A percentile compares a stretch with the other conserved stretches of the same genome.
These are phyloP conservation scores for Neurospora sp. DNA, from an alignment of 495 filamentous ascomycete species.

Conservation along the genomic window DNA sequence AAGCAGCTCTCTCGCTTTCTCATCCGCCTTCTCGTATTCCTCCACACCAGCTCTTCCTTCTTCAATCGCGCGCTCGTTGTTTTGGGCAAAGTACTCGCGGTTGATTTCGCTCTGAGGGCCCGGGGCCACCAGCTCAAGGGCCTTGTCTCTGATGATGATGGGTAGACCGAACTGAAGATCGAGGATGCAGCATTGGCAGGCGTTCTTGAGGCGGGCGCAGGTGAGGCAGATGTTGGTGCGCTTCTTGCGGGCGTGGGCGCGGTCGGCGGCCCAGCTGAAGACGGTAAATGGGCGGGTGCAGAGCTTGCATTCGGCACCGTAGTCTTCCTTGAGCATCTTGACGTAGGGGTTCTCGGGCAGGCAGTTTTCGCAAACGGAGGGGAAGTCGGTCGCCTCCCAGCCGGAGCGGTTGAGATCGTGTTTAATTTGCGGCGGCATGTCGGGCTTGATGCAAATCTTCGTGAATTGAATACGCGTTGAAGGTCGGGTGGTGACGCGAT, in stretches of 20 bases:
- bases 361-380: constrained; percentile 60
- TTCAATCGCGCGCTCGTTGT: constrained; percentile 89
- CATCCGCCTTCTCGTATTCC: constrained; percentile 93
- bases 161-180: constrained; percentile 92
- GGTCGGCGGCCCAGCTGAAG: constrained; percentile 86
- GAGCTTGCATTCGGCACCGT: constrained; percentile 71
- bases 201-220: constrained; percentile 89
- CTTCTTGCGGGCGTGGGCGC: constrained; percentile 75
- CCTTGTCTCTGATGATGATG: constrained; percentile 90
- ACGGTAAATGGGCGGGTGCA: constrained; percentile 95
- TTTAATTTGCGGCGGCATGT: constrained; percentile 64
- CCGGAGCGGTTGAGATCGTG: constrained; percentile 94
- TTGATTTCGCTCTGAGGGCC: constrained; percentile 87
- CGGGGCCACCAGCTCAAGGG: constrained; percentile 90
- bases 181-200: constrained; percentile 98
- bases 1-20: constrained; percentile 85
- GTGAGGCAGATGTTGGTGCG: constrained; percentile 90
- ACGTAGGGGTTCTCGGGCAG: constrained; percentile 96
- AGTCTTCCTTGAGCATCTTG: constrained; percentile 95
- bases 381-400: constrained; percentile 86
- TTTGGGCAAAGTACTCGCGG: constrained; percentile 93
- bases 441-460: neutral
- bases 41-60: constrained; percentile 69
- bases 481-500: neutral
- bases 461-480: neutral